Evolutionary conservation across 129 eudicot genomes (phyloP).

Genomic region (Chrysanthemum makinoi): DNA sequence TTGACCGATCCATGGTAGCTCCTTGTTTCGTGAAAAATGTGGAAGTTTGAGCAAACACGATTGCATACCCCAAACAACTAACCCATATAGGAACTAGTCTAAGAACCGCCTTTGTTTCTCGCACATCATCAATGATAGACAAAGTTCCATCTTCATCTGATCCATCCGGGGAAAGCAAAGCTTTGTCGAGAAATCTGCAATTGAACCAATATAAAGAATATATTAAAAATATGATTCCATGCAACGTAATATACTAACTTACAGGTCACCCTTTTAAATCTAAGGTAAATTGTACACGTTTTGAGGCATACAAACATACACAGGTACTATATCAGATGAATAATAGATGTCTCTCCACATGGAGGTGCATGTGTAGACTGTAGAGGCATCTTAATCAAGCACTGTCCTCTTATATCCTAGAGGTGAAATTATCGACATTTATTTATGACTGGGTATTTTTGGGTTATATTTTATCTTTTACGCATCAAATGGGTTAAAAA

Average conservation of each 20-base stretch:
- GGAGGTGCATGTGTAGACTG: too few relatives aligned
- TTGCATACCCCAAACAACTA: slow-evolving; percentile 46
- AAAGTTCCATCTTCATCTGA: slow-evolving; percentile 26
- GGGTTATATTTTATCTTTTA: too few relatives aligned
- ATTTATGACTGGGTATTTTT: not conserved
- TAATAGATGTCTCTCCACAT: too few relatives aligned
- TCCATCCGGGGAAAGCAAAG: slow-evolving; percentile 35
- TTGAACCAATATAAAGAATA: not conserved
- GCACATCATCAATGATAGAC: slow-evolving; percentile 41
- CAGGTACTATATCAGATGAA: not conserved
- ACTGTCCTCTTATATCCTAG: too few relatives aligned
- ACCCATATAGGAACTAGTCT: slow-evolving; percentile 63
- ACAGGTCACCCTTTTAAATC: too few relatives aligned
- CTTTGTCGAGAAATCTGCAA: slow-evolving; percentile 56
- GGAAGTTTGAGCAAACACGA: slow-evolving; percentile 52
- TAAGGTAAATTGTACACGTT: not conserved
- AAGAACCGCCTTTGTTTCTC: slow-evolving; percentile 51
- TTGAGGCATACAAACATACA: too few relatives aligned
- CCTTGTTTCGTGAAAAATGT: slow-evolving; percentile 82
- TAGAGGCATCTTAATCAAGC: too few relatives aligned
- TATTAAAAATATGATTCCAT: not conserved
- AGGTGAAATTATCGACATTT: not conserved
- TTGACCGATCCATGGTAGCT: slow-evolving; percentile 63
- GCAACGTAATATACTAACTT: not conserved
- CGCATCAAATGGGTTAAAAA: too few relatives aligned